Base-by-base conservation (phyloP, 1,284 basidiomycete species). In the Peniophora sp. region DNA sequence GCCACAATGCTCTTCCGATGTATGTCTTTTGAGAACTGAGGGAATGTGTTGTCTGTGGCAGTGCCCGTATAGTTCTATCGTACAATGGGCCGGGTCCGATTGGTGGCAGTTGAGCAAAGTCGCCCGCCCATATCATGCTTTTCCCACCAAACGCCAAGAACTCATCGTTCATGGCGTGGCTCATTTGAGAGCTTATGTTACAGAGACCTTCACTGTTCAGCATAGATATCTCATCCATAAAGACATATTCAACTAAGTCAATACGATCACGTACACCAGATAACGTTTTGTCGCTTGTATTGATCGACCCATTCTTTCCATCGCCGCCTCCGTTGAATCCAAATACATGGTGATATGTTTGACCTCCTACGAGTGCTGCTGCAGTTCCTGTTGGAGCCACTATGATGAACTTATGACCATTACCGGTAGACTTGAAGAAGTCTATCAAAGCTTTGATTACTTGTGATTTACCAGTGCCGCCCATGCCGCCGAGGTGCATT, bases 401-500 rank as follows among this genome's bases (percentile, higher is more conserved):
- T 9, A 64, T 45, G 0, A 62, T 36, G 39, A 69, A 65, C 22
- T 60, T 24, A 48, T 66, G 56, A 14, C 46, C 36, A 39, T 68
- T 61, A 1, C 60, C 54, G 27, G 57, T 43, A 11, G 17, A 2
- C 8, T 49, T 39, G 52, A 73, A 68, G n/a, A 68, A 68, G n/a
- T 10, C 0, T 12, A 55, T 60, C 0, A 70, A 17, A 0, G 69
- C 67, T 23, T 68, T 64, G 0, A 75, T 58, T 0, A 75, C 73
- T 48, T 67, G 68, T 6, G 68, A 65, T 57, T 76, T 74, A 2
- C 72, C 70, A 14, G 69, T 71, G 2, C 71, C 66, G 6, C 55
- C 67, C 64, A 68, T 67, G 0, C 69, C 69, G 3, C 63, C 67
- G 1, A 72, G 27, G 52, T 70, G 65, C 66, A 72, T 69, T 34